These are phyloP conservation scores for Pyrus communis DNA, from an alignment of 306 rosid species.

Conservation along the genomic window DNA sequence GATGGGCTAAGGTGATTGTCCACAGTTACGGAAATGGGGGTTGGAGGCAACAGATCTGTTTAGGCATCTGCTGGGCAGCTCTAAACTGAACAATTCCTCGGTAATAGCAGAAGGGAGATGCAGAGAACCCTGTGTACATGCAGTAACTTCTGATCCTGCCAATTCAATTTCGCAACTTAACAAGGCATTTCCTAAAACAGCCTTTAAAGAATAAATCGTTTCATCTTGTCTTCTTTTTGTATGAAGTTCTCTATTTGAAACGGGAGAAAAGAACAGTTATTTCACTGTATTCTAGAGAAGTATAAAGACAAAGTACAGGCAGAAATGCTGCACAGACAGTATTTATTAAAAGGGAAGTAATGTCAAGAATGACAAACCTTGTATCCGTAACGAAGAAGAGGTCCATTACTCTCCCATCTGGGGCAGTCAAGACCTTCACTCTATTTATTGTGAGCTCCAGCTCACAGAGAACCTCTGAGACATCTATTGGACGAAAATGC, in stretches of 20 bases:
- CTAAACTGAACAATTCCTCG: constrained; percentile 42
- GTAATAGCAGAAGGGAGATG: constrained; percentile 38
- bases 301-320: not conserved
- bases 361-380: constrained; percentile 31
- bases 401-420: constrained; percentile 57
- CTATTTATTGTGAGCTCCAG: constrained; percentile 48
- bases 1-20: constrained; percentile 51
- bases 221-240: constrained; percentile 38
- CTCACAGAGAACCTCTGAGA: constrained; percentile 47
- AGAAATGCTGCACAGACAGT: not conserved
- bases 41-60: constrained; percentile 23
- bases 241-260: constrained; percentile 34
- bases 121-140: constrained; percentile 36
- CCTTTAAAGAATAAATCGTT: constrained; percentile 27
- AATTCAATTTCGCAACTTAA: constrained; percentile 43
- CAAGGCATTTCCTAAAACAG: constrained; percentile 24
- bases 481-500: constrained; percentile 22
- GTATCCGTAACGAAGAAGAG: constrained; percentile 54
- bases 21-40: constrained; percentile 30
- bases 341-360: not conserved
- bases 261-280: not conserved
- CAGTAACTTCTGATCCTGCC: constrained; percentile 34
- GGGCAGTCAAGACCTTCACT: constrained; percentile 55
- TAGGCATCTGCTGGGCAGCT: constrained; percentile 21
- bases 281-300: not conserved